Evolutionary conservation across 2,329 filamentous ascomycete genomes (phyloP), one percentile per base, ranked within the genome.

Genomic region (Pseudopyricularia cyperi): DNA sequence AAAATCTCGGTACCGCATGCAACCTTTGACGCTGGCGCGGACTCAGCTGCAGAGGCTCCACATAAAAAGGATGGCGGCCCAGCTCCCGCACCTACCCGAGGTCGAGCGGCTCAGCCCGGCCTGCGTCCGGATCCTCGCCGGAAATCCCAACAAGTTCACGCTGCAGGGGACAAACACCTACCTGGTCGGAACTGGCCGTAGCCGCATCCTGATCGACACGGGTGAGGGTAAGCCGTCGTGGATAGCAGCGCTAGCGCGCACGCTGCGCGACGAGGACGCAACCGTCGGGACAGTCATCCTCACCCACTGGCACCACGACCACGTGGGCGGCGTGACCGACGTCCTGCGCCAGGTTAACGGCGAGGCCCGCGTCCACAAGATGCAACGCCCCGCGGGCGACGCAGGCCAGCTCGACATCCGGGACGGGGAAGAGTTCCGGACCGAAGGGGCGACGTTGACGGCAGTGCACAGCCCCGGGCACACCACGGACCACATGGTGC

Each of bases 271-370:
- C 24, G 87, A 95, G 63, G 75, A 82, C 24, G 84, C 85, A 19
- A 77, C 72, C 0, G 71, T 97, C 24, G 72, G 79, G n/a, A 71
- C 74, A 17, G 82, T 83, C 0, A 72, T 98, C 22, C 73, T 98
- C 48, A 94, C 90, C 0, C 93, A 98, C 66, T 95, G 90, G 89
- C 93, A 98, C 63, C 77, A 71, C 42, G 93, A 98, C 62, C 93
- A 98, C 63, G 76, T 83, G 7, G 79, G 82, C 24, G 93, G 93
- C 7, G 77, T 96, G 24, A 64, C 69, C 3, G 82, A 94, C 59
- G 71, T 96, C 1, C 70, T 82, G 35, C 54, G 53, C 14, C 63
- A 84, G 24, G 22, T 34, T 2, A 86, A 74, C n/a, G 84, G 87
- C 0, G 63, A 73, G 17, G 80, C 77, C 7, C 71, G 70, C 22